Base-by-base conservation (phyloP, 352 stramenopile species). In the Thalassiosira allenii region DNA sequence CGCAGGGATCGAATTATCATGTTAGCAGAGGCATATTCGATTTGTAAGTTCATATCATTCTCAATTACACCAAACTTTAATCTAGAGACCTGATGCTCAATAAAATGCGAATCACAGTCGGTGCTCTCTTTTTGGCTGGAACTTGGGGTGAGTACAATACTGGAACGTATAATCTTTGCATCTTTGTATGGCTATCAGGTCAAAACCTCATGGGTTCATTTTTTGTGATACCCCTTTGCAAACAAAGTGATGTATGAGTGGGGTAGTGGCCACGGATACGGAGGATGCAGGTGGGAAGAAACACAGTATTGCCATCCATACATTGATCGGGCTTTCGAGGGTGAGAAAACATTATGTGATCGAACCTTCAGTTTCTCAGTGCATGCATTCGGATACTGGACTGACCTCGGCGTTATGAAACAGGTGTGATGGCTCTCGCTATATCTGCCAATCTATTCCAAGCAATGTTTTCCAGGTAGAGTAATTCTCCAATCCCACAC, bases 1-100 rank as follows among this genome's bases (percentile, higher is more conserved):
- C 37, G 61, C 27, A 37, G 40, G n/a, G 61, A 70, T n/a, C 37
- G 61, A 3, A 70, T 70, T 11, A 70, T 70, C 11, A 70, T 66
- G 61, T 23, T 70, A 8, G 37, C 61, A 37, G 61, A 70, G 32
- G 61, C 61, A 8, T 58, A 70, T 25, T 33, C 61, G 9, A 70
- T 70, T 14, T 70, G 52, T 54, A 20, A 54, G 44, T 23, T 54
- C 4, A 8, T 54, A 25, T 22, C 9, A 25, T 44, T 44, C 37
- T 14, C 14, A 6, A 44, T 44, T 14, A 14, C 14, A 14, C 37
- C 37, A 44, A 14, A 14, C 37, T 44, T 14, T 44, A 44, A 44
- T 14, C 6, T 14, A 44, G 6, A 14, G 6, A 14, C 6, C 6
- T 14, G 14, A 14, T 14, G 37, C 37, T 44, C 6, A 44, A 44